Base-by-base conservation (phyloP, 805 yeast genomes). In the Candida nanaspora region DNA sequence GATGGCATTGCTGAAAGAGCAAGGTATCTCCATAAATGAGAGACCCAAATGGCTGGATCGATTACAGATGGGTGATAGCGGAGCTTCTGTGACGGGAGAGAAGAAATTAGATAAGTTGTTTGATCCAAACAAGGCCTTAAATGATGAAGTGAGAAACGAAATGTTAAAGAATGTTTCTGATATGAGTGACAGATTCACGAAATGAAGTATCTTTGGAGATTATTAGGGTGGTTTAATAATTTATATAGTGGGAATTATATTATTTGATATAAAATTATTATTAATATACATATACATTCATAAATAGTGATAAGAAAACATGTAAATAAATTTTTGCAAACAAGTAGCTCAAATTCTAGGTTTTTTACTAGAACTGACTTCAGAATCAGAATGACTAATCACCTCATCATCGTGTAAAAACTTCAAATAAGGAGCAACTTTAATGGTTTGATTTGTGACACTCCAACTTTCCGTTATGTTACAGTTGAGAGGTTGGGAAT, bases 81-180 rank as follows among this genome's bases (percentile, higher is more conserved):
- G n/a, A n/a, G n/a, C n/a, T n/a, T n/a, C n/a, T n/a, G n/a, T n/a
- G n/a, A 16, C 39, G 23, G 15, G 11, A 10, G 40, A 29, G 15
- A 19, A 30, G 18, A 47, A 46, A 18, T 25, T 46, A 4, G 47
- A 48, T 25, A 48, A 43, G n/a, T 41, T 55, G 13, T 53, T 56
- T 35, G 48, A 53, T 32, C 40, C 52, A 9, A 49, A 47, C 16
- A 47, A 52, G 19, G 42, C 55, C 13, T 42, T 57, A 23, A 54
- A 52, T 34, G 47, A 49, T 11, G 62, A 59, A 42, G 42, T 56
- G 3, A 49, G 45, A 29, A 33, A 43, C 13, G 57, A 59, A 33
- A 49, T 57, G 40, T n/a, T 54, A 22, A 43, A 40, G 35, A 52
- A 50, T 31, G 37, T 47, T 22, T 49, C 37, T 6, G 33, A 18